Conservation (phyloP, 2,329 filamentous ascomycete species). For the Colletotrichum plurivorum region DNA sequence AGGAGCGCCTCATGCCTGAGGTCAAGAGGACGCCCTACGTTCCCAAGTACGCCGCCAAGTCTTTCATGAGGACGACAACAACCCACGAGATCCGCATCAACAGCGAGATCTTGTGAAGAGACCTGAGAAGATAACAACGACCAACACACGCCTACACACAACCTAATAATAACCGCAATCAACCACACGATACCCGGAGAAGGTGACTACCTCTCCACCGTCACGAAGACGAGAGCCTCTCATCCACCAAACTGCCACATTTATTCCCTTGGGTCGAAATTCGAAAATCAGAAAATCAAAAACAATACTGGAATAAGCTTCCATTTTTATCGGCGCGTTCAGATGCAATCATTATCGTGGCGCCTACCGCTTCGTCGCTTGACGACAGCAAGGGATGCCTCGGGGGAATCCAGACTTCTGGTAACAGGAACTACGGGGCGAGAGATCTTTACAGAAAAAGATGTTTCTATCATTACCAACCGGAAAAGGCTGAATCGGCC, state of each 20-base stretch:
- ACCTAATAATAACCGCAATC: not conserved
- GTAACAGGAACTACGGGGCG: not conserved
- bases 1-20: conserved; percentile 29
- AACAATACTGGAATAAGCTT: not conserved
- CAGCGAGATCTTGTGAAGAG: conserved; percentile 49
- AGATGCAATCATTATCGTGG: conserved; percentile 16
- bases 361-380: conserved; percentile 10
- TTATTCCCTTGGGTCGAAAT: not conserved
- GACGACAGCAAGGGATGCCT: not conserved
- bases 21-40: conserved; percentile 32
- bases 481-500: not conserved
- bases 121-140: not conserved
- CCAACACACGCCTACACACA: not conserved
- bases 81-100: conserved; percentile 54
- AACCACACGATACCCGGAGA: conserved; percentile 16
- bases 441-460: conserved; percentile 12
- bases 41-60: conserved; percentile 58
- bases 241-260: not conserved
- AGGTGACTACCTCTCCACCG: not conserved
- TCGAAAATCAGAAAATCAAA: not conserved
- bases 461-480: conserved; percentile 11
- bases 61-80: conserved; percentile 59
- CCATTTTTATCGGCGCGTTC: not conserved
- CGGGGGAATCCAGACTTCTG: conserved; percentile 1
- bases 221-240: not conserved